Conservation (phyloP, 164 flowering plant genomes). For the Pachysandra terminalis region DNA sequence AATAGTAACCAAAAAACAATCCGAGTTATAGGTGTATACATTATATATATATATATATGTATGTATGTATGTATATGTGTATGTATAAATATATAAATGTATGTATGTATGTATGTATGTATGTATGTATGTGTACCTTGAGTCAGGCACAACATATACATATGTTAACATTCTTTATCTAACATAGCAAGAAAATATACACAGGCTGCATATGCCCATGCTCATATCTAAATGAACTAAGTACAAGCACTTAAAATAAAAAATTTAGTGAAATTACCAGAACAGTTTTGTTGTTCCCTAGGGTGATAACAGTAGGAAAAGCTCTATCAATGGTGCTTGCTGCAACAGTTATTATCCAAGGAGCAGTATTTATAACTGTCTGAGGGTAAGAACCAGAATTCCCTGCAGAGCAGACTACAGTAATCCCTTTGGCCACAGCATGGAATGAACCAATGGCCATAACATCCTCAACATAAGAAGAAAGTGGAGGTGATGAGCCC, state of each 20-base stretch:
- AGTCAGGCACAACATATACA: too few species aligned
- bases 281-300: slow-evolving; percentile 41
- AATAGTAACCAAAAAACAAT: neutral
- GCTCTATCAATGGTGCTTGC: slow-evolving; percentile 57
- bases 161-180: neutral
- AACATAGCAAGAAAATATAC: neutral
- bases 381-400: slow-evolving; percentile 46
- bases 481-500: slow-evolving; percentile 30
- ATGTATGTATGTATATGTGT: too few species aligned
- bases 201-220: neutral
- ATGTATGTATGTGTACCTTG: too few species aligned
- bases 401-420: slow-evolving; percentile 45
- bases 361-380: slow-evolving; percentile 43
- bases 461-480: slow-evolving; percentile 34
- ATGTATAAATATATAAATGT: too few species aligned
- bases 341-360: slow-evolving; percentile 51
- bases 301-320: slow-evolving; percentile 35
- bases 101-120: too few species aligned
- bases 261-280: slow-evolving; percentile 26
- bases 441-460: slow-evolving; percentile 49
- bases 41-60: too few species aligned
- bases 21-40: neutral
- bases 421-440: slow-evolving; percentile 45
- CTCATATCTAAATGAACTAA: neutral
- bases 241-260: neutral